Evolutionary conservation across 331 rosid genomes (phyloP).

Genomic region (Saraca asoca): DNA sequence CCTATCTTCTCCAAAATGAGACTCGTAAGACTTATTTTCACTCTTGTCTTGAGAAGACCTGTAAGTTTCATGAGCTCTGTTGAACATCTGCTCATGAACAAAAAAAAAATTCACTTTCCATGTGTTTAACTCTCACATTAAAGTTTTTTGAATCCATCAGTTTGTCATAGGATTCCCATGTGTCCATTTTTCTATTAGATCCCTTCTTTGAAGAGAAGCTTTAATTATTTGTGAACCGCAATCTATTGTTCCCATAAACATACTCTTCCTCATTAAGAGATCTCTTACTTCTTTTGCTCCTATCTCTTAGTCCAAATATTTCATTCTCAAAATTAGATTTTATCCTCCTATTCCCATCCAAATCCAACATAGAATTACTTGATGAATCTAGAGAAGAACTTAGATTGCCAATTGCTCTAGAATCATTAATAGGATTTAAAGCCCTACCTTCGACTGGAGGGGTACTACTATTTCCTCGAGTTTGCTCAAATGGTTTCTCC

Average conservation of each 20-base stretch:
- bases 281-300: constrained; percentile 28
- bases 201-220: constrained; percentile 55
- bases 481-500: constrained; percentile 43
- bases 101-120: constrained; percentile 60
- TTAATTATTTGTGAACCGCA: constrained; percentile 48
- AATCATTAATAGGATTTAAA: too few relatives aligned
- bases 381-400: constrained; percentile 42
- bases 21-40: constrained; percentile 31
- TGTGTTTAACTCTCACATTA: constrained; percentile 52
- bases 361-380: constrained; percentile 35
- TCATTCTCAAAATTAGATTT: constrained; percentile 38
- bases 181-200: constrained; percentile 42
- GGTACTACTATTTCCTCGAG: constrained; percentile 33
- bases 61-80: constrained; percentile 41
- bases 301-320: constrained; percentile 39
- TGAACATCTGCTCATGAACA: constrained; percentile 53
- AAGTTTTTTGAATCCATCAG: constrained; percentile 54
- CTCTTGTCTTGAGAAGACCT: constrained; percentile 44
- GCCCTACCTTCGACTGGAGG: constrained; percentile 43
- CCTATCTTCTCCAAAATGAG: constrained; percentile 35
- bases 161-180: constrained; percentile 53
- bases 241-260: constrained; percentile 45
- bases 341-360: constrained; percentile 36
- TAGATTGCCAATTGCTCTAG: constrained; percentile 31
- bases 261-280: constrained; percentile 41